Percentiles rank a stretch among this genome's conserved stretches.
phyloP scores from a whole-genome alignment of 768 basidiomycete genomes.

The Rhizopogon salebrosus region DNA sequence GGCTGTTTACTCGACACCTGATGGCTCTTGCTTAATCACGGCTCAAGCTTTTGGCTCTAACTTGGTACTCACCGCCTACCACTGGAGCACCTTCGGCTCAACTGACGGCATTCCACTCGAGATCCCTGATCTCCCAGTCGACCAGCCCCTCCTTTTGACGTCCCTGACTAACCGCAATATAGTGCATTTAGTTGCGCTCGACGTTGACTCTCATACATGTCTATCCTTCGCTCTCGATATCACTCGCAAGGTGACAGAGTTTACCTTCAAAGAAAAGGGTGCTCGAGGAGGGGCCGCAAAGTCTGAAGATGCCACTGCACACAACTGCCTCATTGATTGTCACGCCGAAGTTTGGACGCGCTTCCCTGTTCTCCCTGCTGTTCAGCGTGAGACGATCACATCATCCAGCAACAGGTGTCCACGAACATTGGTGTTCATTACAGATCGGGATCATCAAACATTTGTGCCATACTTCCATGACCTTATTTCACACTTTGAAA shows the following conservation, averaged over 20 bases:
- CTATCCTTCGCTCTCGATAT: slow-evolving; percentile 46
- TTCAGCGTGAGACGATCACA: slow-evolving; percentile 39
- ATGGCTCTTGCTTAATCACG: slow-evolving; percentile 47
- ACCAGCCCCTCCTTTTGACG: slow-evolving; percentile 29
- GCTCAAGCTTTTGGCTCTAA: slow-evolving; percentile 18
- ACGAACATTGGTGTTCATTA: slow-evolving; percentile 39
- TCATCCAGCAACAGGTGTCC: slow-evolving; percentile 27
- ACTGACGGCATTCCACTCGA: slow-evolving; percentile 37
- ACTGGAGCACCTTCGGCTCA: slow-evolving; percentile 55
- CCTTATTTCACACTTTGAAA: slow-evolving; percentile 43
- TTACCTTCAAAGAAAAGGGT: slow-evolving; percentile 45
- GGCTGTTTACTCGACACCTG: slow-evolving; percentile 43
- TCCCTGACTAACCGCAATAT: slow-evolving; percentile 39
- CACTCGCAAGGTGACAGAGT: slow-evolving; percentile 51
- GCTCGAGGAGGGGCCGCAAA: slow-evolving; percentile 12
- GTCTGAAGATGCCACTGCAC: slow-evolving; percentile 19
- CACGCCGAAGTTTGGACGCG: slow-evolving; percentile 55
- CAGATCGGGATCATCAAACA: slow-evolving; percentile 28
- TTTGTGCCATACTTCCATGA: slow-evolving; percentile 41
- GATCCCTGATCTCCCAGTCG: slow-evolving; percentile 20
- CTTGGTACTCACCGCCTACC: slow-evolving; percentile 35
- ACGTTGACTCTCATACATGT: slow-evolving; percentile 25
- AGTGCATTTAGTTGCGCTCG: slow-evolving; percentile 39
- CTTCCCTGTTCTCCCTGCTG: slow-evolving; percentile 52
- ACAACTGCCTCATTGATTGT: slow-evolving; percentile 52